phyloP scores from a whole-genome alignment of 2,329 filamentous ascomycete species.

The Keithomyces neogunnii region DNA sequence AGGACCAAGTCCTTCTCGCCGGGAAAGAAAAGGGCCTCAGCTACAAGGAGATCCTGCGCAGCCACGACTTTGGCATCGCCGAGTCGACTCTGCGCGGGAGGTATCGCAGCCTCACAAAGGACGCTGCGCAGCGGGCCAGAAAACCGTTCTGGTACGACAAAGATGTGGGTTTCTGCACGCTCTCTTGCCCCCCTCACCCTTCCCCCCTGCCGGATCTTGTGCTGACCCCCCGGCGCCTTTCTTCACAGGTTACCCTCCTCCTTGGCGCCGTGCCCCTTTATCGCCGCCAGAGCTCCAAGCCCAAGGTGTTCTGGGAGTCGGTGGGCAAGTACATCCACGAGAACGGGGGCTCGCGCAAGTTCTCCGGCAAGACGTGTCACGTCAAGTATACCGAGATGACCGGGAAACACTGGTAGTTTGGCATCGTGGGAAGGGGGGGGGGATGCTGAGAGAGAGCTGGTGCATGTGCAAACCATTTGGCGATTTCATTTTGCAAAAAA shows the following conservation, averaged over 20 bases:
- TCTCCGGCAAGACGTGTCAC: conserved; percentile 49
- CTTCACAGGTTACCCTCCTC: conserved; percentile 34
- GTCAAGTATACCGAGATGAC: conserved; percentile 33
- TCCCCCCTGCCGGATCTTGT: background rate
- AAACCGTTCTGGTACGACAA: conserved; percentile 54
- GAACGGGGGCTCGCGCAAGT: conserved; percentile 48
- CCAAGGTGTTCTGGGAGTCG: conserved; percentile 49
- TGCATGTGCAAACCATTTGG: too few species aligned
- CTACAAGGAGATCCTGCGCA: conserved; percentile 53
- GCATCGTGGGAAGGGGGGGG: background rate
- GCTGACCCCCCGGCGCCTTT: background rate
- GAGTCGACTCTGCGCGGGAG: conserved; percentile 67
- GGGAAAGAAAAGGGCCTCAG: conserved; percentile 48
- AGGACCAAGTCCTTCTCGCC: conserved; percentile 42
- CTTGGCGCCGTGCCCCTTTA: conserved; percentile 28
- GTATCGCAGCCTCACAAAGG: conserved; percentile 57
- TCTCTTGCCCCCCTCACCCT: background rate
- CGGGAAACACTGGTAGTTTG: background rate
- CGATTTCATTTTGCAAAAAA: too few species aligned
- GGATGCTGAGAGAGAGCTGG: too few species aligned
- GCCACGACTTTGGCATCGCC: conserved; percentile 50
- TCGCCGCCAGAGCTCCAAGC: conserved; percentile 21
- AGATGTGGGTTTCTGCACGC: conserved; percentile 47
- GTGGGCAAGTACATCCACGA: conserved; percentile 44
- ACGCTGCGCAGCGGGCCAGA: conserved; percentile 51